Base-by-base conservation (phyloP, 2,329 filamentous ascomycete genomes). In the Fusarium camptoceras region DNA sequence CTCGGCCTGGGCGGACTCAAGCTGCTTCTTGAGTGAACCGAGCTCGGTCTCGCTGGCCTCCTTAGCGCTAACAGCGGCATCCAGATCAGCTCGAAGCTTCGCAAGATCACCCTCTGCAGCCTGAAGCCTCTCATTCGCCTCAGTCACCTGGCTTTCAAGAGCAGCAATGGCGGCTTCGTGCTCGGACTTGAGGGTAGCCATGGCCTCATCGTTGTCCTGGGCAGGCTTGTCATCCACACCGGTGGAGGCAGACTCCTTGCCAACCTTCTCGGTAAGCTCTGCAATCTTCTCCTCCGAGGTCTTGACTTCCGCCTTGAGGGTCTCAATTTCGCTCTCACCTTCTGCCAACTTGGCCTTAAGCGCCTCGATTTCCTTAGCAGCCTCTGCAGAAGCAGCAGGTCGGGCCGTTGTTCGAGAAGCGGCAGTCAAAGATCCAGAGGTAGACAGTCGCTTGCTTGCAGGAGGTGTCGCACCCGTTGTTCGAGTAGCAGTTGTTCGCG, bases 331-430 rank as follows among this genome's bases (percentile, higher is more conserved):
- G 9, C 83, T 77, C 73, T 90, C 87, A 66, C 87, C 88, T 31
- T 87, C 83, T 7, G 83, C 81, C 24, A 91, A 81, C 78, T 89
- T 89, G 10, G 82, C 77, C 80, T 88, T 90, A 44, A 91, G 81
- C 47, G 88, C 85, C 51, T 90, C 88, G 6, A 87, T 80, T 73
- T 88, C 87, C 78, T 88, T 89, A 22, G 83, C 76, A 10, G 79
- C 70, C 14, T 83, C 81, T 18, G 81, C 76, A 24, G 83, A 81
- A 34, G 82, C 73, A n/a, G 82, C 59, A 8, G 80, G 76, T 68
- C 86, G 84, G 55, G 81, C 59, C 5, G 81, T 66, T 6, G 82
- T 75, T 34, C 81, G 78, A 27, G 79, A 58, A 20, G 80, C 74
- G 14, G 80, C 55, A 16, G 83, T 72, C 6, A 83, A 75, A 3